Base-by-base conservation (phyloP, 495 filamentous ascomycete genomes). In the Tetracladium setigerum region DNA sequence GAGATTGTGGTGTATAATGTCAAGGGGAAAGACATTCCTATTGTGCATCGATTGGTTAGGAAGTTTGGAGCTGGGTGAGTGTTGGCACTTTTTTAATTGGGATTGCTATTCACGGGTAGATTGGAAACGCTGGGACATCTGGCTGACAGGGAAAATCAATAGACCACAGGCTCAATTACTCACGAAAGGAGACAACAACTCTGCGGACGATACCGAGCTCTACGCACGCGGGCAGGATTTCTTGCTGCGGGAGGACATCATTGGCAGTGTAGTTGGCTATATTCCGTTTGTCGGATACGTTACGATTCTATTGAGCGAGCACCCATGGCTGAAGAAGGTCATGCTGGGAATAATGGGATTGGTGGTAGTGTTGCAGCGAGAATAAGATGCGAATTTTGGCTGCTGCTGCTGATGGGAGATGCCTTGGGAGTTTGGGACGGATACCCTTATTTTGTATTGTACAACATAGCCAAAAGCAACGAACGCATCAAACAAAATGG, bases 141-240 rank as follows among this genome's bases (percentile, higher is more conserved):
- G 48, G 34, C 51, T 58, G 48, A 55, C 38, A 14, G 11, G 27
- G 35, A 49, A 18, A 56, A 38, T 17, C 5, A 35, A 22, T 48
- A 73, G 69, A 34, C 62, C 67, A 12, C 41, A 65, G 11, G 70
- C 69, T 5, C 72, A 79, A 44, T 76, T 97, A 11, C 76, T 99
- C 22, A 99, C 92, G n/a, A 99, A 97, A 68, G 92, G 92, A 44
- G 92, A 99, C 65, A 97, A 97, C 70, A 99, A 99, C 59, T 63
- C 80, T 9, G 84, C 88, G 2, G 92, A 97, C 62, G 92, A 99
- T 64, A 94, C 87, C 11, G 90, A 95, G 66, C 78, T 99, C 4
- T 95, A 90, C 57, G 88, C 90, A 0, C 67, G 73, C 17, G 86
- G 82, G 11, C 92, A 97, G 66, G 83, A 84, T 58, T 89, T 87